These are phyloP conservation scores for Candida palmyrensis DNA, from an alignment of 805 yeast species.

Conservation along the genomic window DNA sequence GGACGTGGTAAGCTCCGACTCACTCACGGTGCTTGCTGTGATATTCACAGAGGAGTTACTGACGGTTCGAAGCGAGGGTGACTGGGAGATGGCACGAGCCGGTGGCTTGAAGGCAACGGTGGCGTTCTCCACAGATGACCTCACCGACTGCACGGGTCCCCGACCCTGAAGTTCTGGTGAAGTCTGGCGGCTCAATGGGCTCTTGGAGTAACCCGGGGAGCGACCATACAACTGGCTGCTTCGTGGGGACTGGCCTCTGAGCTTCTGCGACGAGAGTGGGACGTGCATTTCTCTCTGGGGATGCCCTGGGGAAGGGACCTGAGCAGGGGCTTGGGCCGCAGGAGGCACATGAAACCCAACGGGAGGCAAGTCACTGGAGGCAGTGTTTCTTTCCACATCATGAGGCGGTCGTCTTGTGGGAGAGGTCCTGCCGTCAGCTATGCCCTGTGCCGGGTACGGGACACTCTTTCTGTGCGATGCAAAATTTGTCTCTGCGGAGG, in stretches of 20 bases:
- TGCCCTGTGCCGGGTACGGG: too few species aligned
- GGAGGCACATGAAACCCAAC: too few species aligned
- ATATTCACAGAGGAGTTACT: slow-evolving; percentile 2
- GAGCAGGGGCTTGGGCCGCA: background rate
- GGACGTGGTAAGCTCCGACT: slow-evolving; percentile 2
- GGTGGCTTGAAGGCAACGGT: slow-evolving; percentile 1
- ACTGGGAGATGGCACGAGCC: too few species aligned
- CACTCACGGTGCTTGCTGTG: slow-evolving; percentile 1
- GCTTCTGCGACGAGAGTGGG: too few species aligned
- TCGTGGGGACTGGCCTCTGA: too few species aligned
- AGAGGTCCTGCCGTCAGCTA: background rate
- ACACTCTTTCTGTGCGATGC: too few species aligned
- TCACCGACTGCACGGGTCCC: too few species aligned
- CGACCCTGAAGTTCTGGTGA: too few species aligned
- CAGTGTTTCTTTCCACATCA: background rate
- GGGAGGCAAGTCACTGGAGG: background rate
- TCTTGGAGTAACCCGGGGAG: slow-evolving; percentile 1
- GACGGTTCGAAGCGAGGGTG: slow-evolving; percentile 2
- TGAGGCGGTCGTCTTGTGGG: background rate
- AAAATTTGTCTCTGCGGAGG: slow-evolving; percentile 18
- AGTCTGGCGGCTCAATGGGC: slow-evolving; percentile 1
- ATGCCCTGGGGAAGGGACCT: background rate
- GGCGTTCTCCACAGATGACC: too few species aligned
- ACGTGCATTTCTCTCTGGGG: too few species aligned
- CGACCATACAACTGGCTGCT: too few species aligned